These are phyloP conservation scores for Diplodia seriata DNA, from an alignment of 2,329 filamentous ascomycete genomes.

Conservation along the genomic window DNA sequence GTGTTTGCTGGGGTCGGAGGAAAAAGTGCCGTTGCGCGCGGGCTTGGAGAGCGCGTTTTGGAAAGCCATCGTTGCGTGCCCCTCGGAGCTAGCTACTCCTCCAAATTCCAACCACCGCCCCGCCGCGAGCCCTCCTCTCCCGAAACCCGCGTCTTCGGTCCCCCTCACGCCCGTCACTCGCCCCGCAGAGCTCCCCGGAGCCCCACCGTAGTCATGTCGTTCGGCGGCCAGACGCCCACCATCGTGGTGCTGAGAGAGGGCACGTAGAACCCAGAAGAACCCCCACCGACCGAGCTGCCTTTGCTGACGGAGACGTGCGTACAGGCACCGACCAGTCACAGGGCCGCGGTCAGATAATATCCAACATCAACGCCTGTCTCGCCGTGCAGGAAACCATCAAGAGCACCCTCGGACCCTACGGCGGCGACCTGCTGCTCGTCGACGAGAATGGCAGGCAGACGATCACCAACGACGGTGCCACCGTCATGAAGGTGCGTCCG, in stretches of 20 bases:
- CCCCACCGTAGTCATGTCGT: conserved; percentile 71
- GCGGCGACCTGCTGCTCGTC: conserved; percentile 93
- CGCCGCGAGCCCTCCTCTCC: neutral
- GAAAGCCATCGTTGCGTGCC: conserved; percentile 30
- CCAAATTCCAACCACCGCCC: conserved; percentile 6
- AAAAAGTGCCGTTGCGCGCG: conserved; percentile 31
- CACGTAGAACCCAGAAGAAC: conserved; percentile 55
- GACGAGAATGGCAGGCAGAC: conserved; percentile 95
- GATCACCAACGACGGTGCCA: conserved; percentile 98
- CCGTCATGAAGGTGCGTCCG: conserved; percentile 87
- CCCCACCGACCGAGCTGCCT: neutral
- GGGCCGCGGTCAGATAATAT: conserved; percentile 93
- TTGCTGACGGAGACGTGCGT: conserved; percentile 49
- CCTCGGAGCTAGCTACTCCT: conserved; percentile 31
- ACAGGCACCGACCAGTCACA: conserved; percentile 98
- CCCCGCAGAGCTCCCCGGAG: conserved; percentile 26
- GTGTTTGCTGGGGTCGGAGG: conserved; percentile 27
- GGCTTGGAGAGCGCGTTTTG: conserved; percentile 31
- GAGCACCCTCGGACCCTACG: conserved; percentile 93
- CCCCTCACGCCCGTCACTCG: neutral
- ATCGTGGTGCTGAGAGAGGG: conserved; percentile 98
- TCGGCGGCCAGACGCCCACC: conserved; percentile 95
- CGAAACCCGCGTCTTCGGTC: neutral
- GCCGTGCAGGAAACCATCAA: conserved; percentile 96
- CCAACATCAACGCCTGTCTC: conserved; percentile 98